Evolutionary conservation across 2,329 filamentous ascomycete species (phyloP), one percentile per base, ranked within the genome.

Genomic region (Fusarium chuoi): DNA sequence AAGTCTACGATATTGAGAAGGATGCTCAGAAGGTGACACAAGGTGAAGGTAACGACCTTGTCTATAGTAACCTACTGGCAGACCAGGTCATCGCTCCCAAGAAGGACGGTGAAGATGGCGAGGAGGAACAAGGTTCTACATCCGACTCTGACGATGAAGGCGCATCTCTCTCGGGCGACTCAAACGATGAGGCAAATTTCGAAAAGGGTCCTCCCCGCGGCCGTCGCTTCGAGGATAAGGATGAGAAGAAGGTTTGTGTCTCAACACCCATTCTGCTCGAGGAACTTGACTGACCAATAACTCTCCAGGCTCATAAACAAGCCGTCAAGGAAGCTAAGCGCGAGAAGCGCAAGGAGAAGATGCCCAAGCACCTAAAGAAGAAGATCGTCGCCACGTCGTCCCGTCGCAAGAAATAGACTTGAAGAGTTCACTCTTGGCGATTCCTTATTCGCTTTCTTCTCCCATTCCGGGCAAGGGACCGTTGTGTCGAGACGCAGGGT

Each of bases 281-380:
- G 26, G 18, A 48, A 24, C 39, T 26, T 20, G 30, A 71, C 80
- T 80, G 60, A 82, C 78, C 71, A 49, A 17, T 54, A 9, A 45
- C 28, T 20, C 28, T 17, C 42, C 20, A 88, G 85, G 80, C 82
- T 74, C 96, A 98, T 82, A 99, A 99, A 82, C 89, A 90, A 81
- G 92, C 93, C 4, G 93, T 98, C 76, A 99, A 98, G 84, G 96
- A 98, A 79, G 96, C 95, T 79, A 98, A 98, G 85, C 91, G 94
- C 41, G 95, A 98, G 82, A 95, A 97, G 86, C 87, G 96, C 68
- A 94, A 96, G 82, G 93, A 94, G 8, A 99, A 99, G 87, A 97
- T 99, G 84, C 96, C 96, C 1, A 99, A 99, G 85, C 91, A 97
- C 81, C 75, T 98, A 39, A 99, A 99, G 89, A 98, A 98, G 87